Evolutionary conservation across 305 asterid species (phyloP), one percentile per base, ranked within the genome.

Genomic region (Fraxinus sp.): DNA sequence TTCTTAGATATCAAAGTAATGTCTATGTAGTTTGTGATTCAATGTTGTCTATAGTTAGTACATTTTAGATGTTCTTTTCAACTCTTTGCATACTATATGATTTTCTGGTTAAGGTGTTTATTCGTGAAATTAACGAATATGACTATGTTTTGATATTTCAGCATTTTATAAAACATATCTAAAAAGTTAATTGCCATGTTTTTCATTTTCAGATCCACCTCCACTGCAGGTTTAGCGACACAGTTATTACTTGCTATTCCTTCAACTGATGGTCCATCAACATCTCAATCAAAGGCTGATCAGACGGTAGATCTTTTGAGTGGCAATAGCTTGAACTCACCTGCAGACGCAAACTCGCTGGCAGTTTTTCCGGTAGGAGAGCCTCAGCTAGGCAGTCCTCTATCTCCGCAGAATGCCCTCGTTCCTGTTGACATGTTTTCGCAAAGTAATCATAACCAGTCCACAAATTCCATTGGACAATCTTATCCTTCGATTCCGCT

Each of bases 381-480:
- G 82, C 93, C 96, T 80, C 94, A 92, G 88, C 92, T 93, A 57
- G 89, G 86, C 14, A 89, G 91, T 84, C 93, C 95, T 14, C 86
- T 86, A 20, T 90, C 96, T 85, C 93, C 92, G 84, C 94, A 93
- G 84, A 93, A 95, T 81, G 96, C 98, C 75, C 94, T 97, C 68
- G 97, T 93, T 79, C 97, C 95, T 57, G 93, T 93, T 74, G 99
- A 97, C 90, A 90, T 97, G 96, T 95, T 90, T 87, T 83, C 95
- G 71, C 86, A 80, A 74, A 87, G 78, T 77, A 86, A 66, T 90
- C 81, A 80, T 80, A 82, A 87, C 77, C 97, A 88, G 79, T 71
- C 88, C 70, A 52, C 83, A 55, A 83, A 87, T 86, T 49, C 94
- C 39, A 81, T 36, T 75, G 96, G 93, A 75, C 98, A 91, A 87